phyloP scores from a whole-genome alignment of 257 asterid species.

The Thymus quinquecostatus region DNA sequence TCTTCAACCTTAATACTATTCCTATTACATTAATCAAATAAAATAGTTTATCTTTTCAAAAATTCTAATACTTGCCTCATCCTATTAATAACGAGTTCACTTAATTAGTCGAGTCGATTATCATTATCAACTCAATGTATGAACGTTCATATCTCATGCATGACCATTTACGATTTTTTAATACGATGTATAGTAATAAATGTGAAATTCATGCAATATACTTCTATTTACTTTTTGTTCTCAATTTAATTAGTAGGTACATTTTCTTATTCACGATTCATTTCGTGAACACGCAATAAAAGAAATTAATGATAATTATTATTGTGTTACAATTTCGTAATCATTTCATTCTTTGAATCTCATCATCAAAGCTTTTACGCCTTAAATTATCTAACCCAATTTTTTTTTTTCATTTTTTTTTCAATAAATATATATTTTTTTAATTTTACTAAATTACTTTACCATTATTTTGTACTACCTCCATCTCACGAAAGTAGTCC shows the following conservation, averaged over 20 bases:
- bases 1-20: neutral
- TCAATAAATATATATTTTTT: no score
- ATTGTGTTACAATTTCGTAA: slow-evolving; percentile 3
- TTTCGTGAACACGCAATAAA: slow-evolving; percentile 11
- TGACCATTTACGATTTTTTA: no score
- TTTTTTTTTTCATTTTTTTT: neutral
- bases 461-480: neutral
- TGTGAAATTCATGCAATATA: neutral
- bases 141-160: no score
- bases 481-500: no score
- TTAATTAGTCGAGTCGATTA: no score
- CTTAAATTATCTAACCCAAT: neutral
- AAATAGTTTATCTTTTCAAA: no score
- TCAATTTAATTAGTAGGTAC: no score
- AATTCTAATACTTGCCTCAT: no score
- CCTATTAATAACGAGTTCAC: no score
- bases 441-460: neutral
- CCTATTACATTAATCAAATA: no score
- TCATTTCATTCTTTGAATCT: neutral
- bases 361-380: neutral
- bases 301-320: slow-evolving; percentile 1
- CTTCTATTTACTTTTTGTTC: neutral
- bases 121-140: no score
- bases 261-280: no score
- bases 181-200: neutral